Evolutionary conservation across 208 protist genomes (phyloP).

Genomic region (Trypanosoma cruzi): DNA sequence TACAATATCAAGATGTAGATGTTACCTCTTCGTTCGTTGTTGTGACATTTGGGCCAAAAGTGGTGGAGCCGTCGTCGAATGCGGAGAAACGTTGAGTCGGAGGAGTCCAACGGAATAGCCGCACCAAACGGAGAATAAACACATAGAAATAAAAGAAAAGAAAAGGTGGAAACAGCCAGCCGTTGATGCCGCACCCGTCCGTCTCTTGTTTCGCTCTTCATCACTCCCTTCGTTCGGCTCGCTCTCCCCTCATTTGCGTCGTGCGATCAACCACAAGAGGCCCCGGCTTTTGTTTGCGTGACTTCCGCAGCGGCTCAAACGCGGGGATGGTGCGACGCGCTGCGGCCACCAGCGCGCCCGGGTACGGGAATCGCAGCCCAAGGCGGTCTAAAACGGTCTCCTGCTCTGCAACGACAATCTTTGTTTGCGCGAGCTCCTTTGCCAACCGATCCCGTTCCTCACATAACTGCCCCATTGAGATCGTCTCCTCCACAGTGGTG

Average conservation of each 20-base stretch:
- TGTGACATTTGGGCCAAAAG: neutral
- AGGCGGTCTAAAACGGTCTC: conserved; percentile 65
- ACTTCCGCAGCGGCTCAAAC: conserved; percentile 9
- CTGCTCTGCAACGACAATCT: conserved; percentile 57
- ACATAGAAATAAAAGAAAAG: neutral
- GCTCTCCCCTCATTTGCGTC: neutral
- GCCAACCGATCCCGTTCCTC: conserved; percentile 37
- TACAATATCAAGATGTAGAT: too few species aligned
- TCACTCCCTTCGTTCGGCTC: neutral
- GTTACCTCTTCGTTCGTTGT: neutral
- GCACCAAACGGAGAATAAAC: neutral
- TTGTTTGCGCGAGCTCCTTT: conserved; percentile 44
- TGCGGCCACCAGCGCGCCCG: conserved; percentile 29
- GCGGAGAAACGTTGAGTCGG: neutral
- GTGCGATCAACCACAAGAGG: neutral
- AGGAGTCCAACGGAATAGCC: neutral
- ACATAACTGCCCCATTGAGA: neutral
- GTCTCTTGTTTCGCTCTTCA: neutral
- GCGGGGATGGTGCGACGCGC: conserved; percentile 14
- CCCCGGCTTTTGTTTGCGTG: neutral
- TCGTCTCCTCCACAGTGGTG: neutral
- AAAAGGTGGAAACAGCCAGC: neutral
- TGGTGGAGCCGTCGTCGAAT: neutral
- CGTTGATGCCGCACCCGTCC: neutral
- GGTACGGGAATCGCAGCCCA: conserved; percentile 51